These are phyloP conservation scores for Phoenix roebelenii DNA, from an alignment of 176 grass and related monocot species.

Conservation along the genomic window DNA sequence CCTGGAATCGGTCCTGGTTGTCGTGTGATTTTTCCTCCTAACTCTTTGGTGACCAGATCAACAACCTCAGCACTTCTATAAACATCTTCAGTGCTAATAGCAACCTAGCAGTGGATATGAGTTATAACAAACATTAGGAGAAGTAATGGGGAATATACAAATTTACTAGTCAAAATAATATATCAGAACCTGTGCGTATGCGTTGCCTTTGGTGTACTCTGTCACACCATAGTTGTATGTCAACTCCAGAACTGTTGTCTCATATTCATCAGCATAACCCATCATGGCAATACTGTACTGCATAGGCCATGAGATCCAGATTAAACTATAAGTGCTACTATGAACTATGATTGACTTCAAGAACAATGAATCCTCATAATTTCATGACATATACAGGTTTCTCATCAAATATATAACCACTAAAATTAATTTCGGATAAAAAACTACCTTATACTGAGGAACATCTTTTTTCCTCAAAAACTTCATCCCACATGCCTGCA, in stretches of 20 bases:
- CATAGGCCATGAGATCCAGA: neutral
- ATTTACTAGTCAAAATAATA: neutral
- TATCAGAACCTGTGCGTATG: slow-evolving; percentile 73
- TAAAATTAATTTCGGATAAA: neutral
- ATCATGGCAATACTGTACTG: slow-evolving; percentile 90
- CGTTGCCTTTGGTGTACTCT: slow-evolving; percentile 93
- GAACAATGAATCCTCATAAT: too few relatives aligned
- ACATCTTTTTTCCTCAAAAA: slow-evolving; percentile 82
- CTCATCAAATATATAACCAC: neutral
- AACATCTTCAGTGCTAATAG: slow-evolving; percentile 91
- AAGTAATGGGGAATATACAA: slow-evolving; percentile 5
- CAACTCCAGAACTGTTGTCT: slow-evolving; percentile 80
- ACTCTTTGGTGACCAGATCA: slow-evolving; percentile 58
- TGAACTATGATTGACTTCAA: too few relatives aligned
- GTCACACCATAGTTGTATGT: slow-evolving; percentile 91
- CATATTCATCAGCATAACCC: slow-evolving; percentile 74
- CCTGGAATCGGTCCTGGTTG: slow-evolving; percentile 77
- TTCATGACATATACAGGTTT: too few relatives aligned
- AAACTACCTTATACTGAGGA: slow-evolving; percentile 74
- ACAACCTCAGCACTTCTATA: slow-evolving; percentile 79
- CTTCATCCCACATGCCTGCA: slow-evolving; percentile 86
- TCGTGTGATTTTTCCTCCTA: slow-evolving; percentile 83
- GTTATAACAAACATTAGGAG: slow-evolving; percentile 4
- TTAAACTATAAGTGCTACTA: neutral
- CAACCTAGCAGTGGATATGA: slow-evolving; percentile 38